These are phyloP conservation scores for Linum tenue DNA, from an alignment of 345 rosid species.

Conservation along the genomic window DNA sequence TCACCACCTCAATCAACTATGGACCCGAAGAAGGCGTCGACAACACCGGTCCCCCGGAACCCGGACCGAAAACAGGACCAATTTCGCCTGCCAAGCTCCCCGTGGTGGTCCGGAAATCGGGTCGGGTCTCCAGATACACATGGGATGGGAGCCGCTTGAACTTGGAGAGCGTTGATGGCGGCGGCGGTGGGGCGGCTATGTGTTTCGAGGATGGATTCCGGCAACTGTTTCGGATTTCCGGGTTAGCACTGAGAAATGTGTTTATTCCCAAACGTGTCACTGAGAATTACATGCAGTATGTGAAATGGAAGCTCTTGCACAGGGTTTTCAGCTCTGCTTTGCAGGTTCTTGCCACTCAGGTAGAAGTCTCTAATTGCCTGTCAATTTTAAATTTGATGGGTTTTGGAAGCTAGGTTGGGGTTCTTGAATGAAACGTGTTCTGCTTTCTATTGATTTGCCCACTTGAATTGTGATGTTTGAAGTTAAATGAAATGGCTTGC, in stretches of 20 bases:
- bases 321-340: slow-evolving; percentile 85
- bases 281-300: slow-evolving; percentile 51
- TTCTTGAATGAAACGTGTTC: not conserved
- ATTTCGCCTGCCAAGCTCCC: slow-evolving; percentile 30
- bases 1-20: slow-evolving; percentile 30
- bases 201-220: slow-evolving; percentile 28
- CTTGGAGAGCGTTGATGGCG: slow-evolving; percentile 35
- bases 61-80: slow-evolving; percentile 1
- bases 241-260: slow-evolving; percentile 45
- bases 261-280: slow-evolving; percentile 69
- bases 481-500: not conserved
- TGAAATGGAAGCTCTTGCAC: slow-evolving; percentile 86
- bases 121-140: slow-evolving; percentile 48
- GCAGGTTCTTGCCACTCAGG: slow-evolving; percentile 97
- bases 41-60: slow-evolving; percentile 8
- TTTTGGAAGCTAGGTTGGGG: not conserved
- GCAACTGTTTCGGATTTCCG: slow-evolving; percentile 28
- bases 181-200: slow-evolving; percentile 21
- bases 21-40: slow-evolving; percentile 32
- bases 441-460: not conserved
- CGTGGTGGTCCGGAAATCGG: slow-evolving; percentile 35
- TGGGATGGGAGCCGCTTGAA: slow-evolving; percentile 46
- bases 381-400: not conserved
- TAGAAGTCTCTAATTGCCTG: slow-evolving; percentile 6
- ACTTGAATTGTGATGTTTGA: too few species aligned